Percentiles rank a stretch among this genome's conserved stretches.
Conservation (phyloP, 2,329 filamentous ascomycete genomes). For the Tolypocladium tropicale region DNA sequence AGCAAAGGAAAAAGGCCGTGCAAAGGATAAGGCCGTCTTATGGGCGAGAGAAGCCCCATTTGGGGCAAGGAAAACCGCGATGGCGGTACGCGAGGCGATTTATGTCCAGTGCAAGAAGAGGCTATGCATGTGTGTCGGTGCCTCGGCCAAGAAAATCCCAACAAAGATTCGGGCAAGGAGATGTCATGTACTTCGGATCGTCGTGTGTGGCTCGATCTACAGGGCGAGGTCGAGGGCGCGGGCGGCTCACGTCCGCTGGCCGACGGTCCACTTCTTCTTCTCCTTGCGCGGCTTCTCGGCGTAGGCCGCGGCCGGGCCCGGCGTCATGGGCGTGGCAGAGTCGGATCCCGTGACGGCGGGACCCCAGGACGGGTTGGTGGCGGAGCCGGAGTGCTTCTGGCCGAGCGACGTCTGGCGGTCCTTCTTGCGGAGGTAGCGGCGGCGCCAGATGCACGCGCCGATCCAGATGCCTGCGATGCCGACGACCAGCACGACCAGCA, state of each 20-base stretch:
- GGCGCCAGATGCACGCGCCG: slow-evolving; percentile 59
- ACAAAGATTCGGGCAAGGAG: not conserved
- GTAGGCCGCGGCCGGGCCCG: slow-evolving; percentile 1
- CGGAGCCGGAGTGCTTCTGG: slow-evolving; percentile 28
- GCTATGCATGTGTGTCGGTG: not conserved
- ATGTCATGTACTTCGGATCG: not conserved
- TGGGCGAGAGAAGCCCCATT: not conserved
- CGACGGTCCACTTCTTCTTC: slow-evolving; percentile 38
- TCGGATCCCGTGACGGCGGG: slow-evolving; percentile 15
- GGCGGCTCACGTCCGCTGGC: slow-evolving; percentile 27
- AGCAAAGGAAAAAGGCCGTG: not conserved
- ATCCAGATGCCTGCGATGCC: slow-evolving; percentile 58
- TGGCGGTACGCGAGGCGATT: not conserved
- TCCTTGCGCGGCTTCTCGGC: slow-evolving; percentile 15
- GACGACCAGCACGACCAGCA: slow-evolving; percentile 65
- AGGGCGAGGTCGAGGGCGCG: not conserved
- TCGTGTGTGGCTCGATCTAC: not conserved
- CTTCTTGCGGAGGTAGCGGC: slow-evolving; percentile 61
- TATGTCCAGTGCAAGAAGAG: not conserved
- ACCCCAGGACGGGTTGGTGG: slow-evolving; percentile 24
- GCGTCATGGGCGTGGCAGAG: slow-evolving; percentile 11
- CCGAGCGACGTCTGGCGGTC: slow-evolving; percentile 36
- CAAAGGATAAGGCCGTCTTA: too few species aligned
- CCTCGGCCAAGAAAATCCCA: not conserved
- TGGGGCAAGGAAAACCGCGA: not conserved